Evolutionary conservation across 2,329 filamentous ascomycete genomes (phyloP), one percentile per base, ranked within the genome.

Genomic region (Scedosporium dehoogii): DNA sequence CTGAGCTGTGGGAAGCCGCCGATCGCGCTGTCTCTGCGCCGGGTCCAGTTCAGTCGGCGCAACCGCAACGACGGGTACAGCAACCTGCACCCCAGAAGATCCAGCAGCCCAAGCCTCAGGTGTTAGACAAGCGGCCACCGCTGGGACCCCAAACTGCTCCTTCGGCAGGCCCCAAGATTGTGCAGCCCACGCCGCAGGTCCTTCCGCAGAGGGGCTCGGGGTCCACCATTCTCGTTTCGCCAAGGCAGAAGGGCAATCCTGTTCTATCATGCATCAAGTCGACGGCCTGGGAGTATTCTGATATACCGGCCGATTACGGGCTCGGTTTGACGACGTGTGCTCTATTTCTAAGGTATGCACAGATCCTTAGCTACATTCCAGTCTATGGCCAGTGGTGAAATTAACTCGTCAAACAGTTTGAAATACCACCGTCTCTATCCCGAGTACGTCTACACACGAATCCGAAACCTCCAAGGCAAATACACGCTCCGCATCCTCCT

Each of bases 371-470:
- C 25, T 60, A 58, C 51, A 51, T 3, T n/a, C n/a, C 44, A 41
- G 23, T 6, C 10, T 42, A 21, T 10, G 44, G 55, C 16, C 56
- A 44, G 44, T 33, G 33, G 59, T 21, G 42, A 48, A 14, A 10
- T 29, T 60, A 18, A 25, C 7, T 33, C 18, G n/a, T 57, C n/a
- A n/a, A 16, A 44, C 3, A 81, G 91, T 58, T 83, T 99, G 62
- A 99, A 97, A 74, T 99, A 99, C 74, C 94, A 99, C 74, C 91
- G 93, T 29, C 82, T 99, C 60, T 94, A 99, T 71, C 94, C 94
- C 0, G 94, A 99, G 75, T 99, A 99, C 78, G 91, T 99, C 69
- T 97, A 97, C 78, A 92, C 89, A 25, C 89, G 94, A 63, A 96
- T 99, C 68, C 88, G 89, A 60, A 85, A 87, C 58, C 79, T 99